Conservation (phyloP, 2,329 filamentous ascomycete species). For the Penicillium nordicum region DNA sequence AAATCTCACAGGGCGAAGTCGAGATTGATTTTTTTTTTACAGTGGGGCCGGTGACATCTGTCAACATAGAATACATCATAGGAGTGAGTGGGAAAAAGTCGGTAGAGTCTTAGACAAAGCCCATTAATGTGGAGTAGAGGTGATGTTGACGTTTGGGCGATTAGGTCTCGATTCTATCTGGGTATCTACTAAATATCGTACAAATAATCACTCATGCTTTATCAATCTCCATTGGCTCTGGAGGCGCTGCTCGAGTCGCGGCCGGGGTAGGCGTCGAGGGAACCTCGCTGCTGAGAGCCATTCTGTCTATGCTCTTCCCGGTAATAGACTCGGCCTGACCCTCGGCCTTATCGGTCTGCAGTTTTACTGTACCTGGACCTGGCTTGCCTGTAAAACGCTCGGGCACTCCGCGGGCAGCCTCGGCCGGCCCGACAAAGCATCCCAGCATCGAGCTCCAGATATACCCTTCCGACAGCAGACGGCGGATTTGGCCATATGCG, state of each 20-base stretch:
- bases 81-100: background rate
- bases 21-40: background rate
- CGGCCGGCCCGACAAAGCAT: slow-evolving; percentile 69
- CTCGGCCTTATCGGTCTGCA: slow-evolving; percentile 4
- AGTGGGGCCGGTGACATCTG: slow-evolving; percentile 1
- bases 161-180: slow-evolving; percentile 2
- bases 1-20: background rate
- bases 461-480: slow-evolving; percentile 68
- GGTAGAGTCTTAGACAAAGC: background rate
- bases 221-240: slow-evolving; percentile 19
- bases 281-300: background rate
- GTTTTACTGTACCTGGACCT: background rate
- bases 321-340: slow-evolving; percentile 9
- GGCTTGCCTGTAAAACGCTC: slow-evolving; percentile 59
- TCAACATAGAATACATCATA: slow-evolving; percentile 5
- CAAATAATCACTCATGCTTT: slow-evolving; percentile 1
- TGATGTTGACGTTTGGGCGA: slow-evolving; percentile 9
- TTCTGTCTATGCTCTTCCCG: background rate
- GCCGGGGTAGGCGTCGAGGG: slow-evolving; percentile 5
- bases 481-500: slow-evolving; percentile 75
- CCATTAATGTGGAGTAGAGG: slow-evolving; percentile 7
- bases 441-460: slow-evolving; percentile 78
- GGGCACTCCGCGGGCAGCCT: slow-evolving; percentile 69
- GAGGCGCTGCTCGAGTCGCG: background rate
- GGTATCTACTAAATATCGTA: slow-evolving; percentile 13